Evolutionary conservation across 768 basidiomycete genomes (phyloP), one percentile per base, ranked within the genome.

Genomic region (Tylopilus balloui): DNA sequence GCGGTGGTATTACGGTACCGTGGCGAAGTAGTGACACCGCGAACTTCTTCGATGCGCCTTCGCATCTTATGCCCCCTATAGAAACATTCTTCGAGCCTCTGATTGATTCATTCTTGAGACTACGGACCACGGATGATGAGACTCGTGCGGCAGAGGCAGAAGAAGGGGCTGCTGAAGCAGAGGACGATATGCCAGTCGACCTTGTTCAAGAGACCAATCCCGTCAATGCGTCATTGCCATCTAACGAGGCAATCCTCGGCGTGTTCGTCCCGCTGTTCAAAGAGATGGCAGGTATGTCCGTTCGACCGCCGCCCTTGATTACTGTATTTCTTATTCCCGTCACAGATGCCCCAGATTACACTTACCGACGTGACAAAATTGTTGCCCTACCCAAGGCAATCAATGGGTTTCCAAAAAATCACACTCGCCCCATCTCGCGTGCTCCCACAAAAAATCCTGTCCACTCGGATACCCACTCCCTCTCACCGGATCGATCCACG

Each of bases 1-100:
- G 50, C 6, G 44, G 51, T 31, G 53, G 50, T 6, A 42, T 55
- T 31, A 49, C 59, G 11, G 53, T 63, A 52, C 67, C 65, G 20
- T 70, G 68, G 69, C 69, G 65, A 55, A 70, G 66, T 61, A 76
- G 67, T 53, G 74, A 74, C 44, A 70, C 71, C 45, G 65, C 71
- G 29, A 67, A 65, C 41, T 66, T 84, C 31, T 85, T 91, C 57
- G 77, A 82, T 55, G 77, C 76, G 8, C 86, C 91, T 12, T 78
- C 86, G 31, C 84, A 92, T 69, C 76, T 88, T 40, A 75, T 86
- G 63, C 89, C 92, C 13, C 80, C 91, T 6, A 68, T 92, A 48
- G 78, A 81, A 45, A 71, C 73, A 24, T 67, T 95, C 39, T 95
- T 89, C 65, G 80, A 85, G 29, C 69, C 83, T 19, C 71, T 84